phyloP scores from a whole-genome alignment of 192 early-diverging fungal genomes.

The Backusella sp. region DNA sequence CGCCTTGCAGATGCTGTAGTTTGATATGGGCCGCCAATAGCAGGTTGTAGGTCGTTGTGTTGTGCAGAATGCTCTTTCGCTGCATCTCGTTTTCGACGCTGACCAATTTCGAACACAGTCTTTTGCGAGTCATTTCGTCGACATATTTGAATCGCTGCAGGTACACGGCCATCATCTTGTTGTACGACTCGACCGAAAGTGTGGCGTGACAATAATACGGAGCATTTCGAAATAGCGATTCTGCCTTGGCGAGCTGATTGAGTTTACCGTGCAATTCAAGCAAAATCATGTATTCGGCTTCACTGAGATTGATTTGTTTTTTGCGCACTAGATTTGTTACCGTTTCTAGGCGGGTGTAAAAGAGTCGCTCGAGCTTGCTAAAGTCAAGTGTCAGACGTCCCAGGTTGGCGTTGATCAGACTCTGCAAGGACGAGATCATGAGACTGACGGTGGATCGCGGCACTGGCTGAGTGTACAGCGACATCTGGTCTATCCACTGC shows the following conservation, averaged over 20 bases:
- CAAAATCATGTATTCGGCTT: background rate
- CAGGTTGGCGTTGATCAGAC: background rate
- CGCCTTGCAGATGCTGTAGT: background rate
- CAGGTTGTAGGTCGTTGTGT: slow-evolving; percentile 11
- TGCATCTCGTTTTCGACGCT: background rate
- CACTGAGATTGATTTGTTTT: background rate
- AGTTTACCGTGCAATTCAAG: slow-evolving; percentile 15
- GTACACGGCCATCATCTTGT: slow-evolving; percentile 13
- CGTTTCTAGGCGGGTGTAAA: background rate
- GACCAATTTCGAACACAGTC: slow-evolving; percentile 2
- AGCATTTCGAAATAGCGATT: slow-evolving; percentile 15
- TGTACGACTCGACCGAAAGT: slow-evolving; percentile 6
- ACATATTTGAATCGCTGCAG: slow-evolving; percentile 6
- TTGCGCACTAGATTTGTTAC: background rate
- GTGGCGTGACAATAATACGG: slow-evolving; percentile 1
- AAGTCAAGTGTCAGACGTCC: background rate
- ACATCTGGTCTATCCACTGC: background rate
- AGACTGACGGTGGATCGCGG: background rate
- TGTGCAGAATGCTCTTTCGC: background rate
- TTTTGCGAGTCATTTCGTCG: background rate
- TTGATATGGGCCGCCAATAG: slow-evolving; percentile 21
- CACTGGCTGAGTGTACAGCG: background rate
- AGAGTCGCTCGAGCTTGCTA: background rate
- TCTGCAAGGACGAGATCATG: background rate
- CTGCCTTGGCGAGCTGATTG: background rate